Percentiles rank a stretch among this genome's conserved stretches.
Evolutionary conservation across 2,329 filamentous ascomycete species (phyloP).

Genomic region (Cryphonectria carpinicola): DNA sequence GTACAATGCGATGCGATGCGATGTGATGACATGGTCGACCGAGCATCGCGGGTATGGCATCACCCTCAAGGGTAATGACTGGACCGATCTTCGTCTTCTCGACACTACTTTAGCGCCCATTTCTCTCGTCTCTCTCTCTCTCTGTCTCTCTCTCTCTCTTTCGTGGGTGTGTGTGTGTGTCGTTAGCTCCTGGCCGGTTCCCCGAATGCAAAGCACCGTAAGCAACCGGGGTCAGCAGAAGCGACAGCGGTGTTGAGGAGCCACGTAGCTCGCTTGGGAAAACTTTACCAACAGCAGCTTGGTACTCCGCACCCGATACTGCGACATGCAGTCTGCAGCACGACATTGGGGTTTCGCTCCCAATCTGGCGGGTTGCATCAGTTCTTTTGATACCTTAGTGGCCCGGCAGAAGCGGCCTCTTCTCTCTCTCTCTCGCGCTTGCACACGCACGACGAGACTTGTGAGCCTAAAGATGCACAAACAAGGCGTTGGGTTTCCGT

Average conservation of each 20-base stretch:
- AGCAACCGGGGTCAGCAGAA: slow-evolving; percentile 19
- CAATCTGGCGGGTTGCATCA: background rate
- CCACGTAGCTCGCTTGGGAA: slow-evolving; percentile 28
- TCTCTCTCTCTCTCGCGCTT: background rate
- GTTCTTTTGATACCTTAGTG: background rate
- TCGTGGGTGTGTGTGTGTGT: background rate
- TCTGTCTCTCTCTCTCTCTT: background rate
- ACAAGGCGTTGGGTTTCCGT: background rate
- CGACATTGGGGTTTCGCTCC: slow-evolving; percentile 15
- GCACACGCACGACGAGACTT: background rate
- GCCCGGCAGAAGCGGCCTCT: background rate
- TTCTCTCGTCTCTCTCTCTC: background rate
- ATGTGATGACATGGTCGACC: slow-evolving; percentile 6
- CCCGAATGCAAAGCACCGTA: background rate
- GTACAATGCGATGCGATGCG: background rate
- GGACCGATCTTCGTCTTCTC: background rate
- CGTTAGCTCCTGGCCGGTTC: background rate
- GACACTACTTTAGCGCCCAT: slow-evolving; percentile 22
- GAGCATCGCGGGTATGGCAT: background rate
- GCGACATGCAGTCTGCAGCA: slow-evolving; percentile 21
- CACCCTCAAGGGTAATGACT: background rate
- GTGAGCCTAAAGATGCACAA: background rate
- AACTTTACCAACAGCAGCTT: slow-evolving; percentile 9
- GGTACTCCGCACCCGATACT: background rate
- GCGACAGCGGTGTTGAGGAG: slow-evolving; percentile 26